Base-by-base conservation (phyloP, 1,284 basidiomycete species). In the Sporisorium exsertum region DNA sequence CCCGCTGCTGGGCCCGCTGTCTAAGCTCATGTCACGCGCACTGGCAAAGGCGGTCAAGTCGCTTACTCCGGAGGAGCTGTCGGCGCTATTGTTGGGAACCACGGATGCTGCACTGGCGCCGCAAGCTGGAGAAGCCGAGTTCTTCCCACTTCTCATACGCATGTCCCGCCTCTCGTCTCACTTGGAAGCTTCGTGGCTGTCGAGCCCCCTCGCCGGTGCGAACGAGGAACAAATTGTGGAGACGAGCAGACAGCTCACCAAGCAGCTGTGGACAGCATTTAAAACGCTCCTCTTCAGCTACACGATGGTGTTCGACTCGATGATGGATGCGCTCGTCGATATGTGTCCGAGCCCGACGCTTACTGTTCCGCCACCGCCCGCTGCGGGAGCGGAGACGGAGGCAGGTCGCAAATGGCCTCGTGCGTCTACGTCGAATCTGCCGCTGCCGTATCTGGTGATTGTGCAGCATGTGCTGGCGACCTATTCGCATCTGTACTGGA, bases 221-320 rank as follows among this genome's bases (percentile, higher is more conserved):
- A 37, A 42, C 1, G 76, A 78, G 40, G 55, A 65, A 9, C 52
- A 62, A 27, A 80, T 80, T 37, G 66, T 46, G 45, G 74, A 77
- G 8, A 22, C 59, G 12, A 66, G 62, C 59, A 33, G 54, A 20
- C 43, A 57, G 35, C 56, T 69, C 50, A 77, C 79, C 16, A 74
- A 65, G 35, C 59, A 76, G 42, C 58, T 84, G 2, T 85, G 83
- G 83, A 74, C 72, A 4, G 57, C 72, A 2, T 81, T 83, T 73
- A 85, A 85, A 62, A 78, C 80, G 12, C 50, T 79, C 1, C 67
- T 85, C 3, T 85, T 85, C 72, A 75, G 78, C 45, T 78, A 72
- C 55, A 83, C 83, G 10, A 80, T 83, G 80, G 64, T 80, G n/a
- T 80, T 83, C 16, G 83, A 85, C 51, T 75, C 82, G 29, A 79